phyloP scores from a whole-genome alignment of 1,139 yeast genomes.

The Taphrina pruni region DNA sequence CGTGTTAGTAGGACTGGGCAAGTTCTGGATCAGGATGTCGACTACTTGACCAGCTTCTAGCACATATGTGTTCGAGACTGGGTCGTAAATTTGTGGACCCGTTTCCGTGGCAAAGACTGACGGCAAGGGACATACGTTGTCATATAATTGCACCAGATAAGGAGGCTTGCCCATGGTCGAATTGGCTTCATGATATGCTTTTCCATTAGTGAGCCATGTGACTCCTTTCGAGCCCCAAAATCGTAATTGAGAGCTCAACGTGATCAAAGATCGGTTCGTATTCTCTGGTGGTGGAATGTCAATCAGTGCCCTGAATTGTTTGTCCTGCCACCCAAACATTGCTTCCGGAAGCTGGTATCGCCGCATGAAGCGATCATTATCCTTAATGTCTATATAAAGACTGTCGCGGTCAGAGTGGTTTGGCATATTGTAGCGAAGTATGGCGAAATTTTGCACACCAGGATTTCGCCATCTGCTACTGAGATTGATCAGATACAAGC shows the following conservation, averaged over 20 bases:
- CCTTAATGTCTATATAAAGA: constrained; percentile 55
- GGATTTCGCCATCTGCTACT: constrained; percentile 51
- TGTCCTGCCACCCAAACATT: constrained; percentile 50
- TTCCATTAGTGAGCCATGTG: constrained; percentile 21
- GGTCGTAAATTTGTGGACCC: constrained; percentile 13
- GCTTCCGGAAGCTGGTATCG: constrained; percentile 53
- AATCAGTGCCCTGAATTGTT: constrained; percentile 20
- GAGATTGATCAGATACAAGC: constrained; percentile 53
- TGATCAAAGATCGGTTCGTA: constrained; percentile 7
- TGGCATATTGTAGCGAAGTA: constrained; percentile 7
- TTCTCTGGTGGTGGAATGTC: constrained; percentile 26
- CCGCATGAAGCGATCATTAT: constrained; percentile 53
- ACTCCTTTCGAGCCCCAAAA: constrained; percentile 13
- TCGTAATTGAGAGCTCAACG: constrained; percentile 15
- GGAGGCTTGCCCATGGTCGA: constrained; percentile 13
- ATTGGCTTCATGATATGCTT: constrained; percentile 18
- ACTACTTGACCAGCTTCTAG: constrained; percentile 39
- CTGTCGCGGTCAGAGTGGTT: not conserved
- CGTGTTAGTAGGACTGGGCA: not conserved
- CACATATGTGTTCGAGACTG: constrained; percentile 20
- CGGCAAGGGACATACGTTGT: not conserved
- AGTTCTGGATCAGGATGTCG: constrained; percentile 33
- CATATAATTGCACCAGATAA: constrained; percentile 30
- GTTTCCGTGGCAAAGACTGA: not conserved
- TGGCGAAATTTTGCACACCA: constrained; percentile 45